These are phyloP conservation scores for Mortierella hygrophila DNA, from an alignment of 192 early-diverging fungal species.

Conservation along the genomic window DNA sequence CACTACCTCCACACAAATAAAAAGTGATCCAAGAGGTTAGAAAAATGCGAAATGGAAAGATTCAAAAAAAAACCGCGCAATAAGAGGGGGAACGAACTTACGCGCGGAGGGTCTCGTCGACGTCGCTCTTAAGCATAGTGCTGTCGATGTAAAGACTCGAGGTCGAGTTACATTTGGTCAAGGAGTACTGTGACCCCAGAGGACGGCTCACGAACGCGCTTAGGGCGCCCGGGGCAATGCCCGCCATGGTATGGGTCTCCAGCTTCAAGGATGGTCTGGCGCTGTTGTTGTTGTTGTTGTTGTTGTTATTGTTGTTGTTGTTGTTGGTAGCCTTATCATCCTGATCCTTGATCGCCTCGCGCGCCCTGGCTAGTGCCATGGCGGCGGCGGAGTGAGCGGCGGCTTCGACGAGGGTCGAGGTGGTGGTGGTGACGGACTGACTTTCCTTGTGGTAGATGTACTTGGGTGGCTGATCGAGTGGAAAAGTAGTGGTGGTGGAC, in stretches of 20 bases:
- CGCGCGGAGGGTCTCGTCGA: slow-evolving; percentile 49
- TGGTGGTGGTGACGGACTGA: background rate
- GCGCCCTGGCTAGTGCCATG: background rate
- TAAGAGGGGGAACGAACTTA: slow-evolving; percentile 8
- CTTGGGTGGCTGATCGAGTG: slow-evolving; percentile 11
- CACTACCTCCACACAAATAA: slow-evolving; percentile 13
- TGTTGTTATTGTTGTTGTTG: background rate
- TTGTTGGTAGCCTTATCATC: background rate
- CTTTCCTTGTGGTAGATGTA: slow-evolving; percentile 18
- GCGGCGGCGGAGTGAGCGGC: too few relatives aligned
- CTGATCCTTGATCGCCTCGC: background rate
- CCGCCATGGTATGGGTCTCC: slow-evolving; percentile 22
- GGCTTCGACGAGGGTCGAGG: background rate
- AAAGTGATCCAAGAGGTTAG: background rate
- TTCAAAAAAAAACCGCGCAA: background rate
- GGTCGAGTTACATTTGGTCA: slow-evolving; percentile 54
- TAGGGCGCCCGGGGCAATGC: slow-evolving; percentile 39
- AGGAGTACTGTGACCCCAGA: slow-evolving; percentile 27
- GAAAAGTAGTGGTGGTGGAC: background rate
- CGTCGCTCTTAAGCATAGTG: slow-evolving; percentile 52
- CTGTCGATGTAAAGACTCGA: slow-evolving; percentile 55
- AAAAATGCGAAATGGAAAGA: background rate
- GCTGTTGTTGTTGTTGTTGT: background rate
- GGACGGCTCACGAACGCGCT: slow-evolving; percentile 34
- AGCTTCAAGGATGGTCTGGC: slow-evolving; percentile 18